phyloP scores from a whole-genome alignment of 495 filamentous ascomycete genomes.

The Thermochaetoides thermophila region DNA sequence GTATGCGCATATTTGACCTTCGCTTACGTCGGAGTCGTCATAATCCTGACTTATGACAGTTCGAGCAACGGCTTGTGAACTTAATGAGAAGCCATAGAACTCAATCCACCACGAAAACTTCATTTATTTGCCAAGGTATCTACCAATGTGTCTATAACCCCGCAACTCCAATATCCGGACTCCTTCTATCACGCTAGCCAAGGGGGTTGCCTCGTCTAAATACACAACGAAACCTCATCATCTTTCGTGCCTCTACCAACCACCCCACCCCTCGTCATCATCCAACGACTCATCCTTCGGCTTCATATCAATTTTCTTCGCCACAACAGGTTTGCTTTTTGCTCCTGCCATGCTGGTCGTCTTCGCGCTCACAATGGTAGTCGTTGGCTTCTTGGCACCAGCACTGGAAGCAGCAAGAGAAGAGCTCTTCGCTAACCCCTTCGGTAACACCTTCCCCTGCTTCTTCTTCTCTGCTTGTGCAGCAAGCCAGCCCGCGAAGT shows the following conservation, averaged over 20 bases:
- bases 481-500: constrained; percentile 86
- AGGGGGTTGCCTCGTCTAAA: too few species aligned
- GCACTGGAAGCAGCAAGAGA: constrained; percentile 16
- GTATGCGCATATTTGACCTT: too few species aligned
- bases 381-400: constrained; percentile 11
- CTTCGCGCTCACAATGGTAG: constrained; percentile 6
- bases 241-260: constrained; percentile 47
- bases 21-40: too few species aligned
- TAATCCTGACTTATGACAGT: too few species aligned
- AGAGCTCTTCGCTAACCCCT: constrained; percentile 52
- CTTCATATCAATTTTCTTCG: constrained; percentile 37
- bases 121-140: too few species aligned
- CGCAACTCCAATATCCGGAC: too few species aligned
- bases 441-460: constrained; percentile 49
- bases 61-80: too few species aligned
- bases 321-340: constrained; percentile 19
- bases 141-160: too few species aligned
- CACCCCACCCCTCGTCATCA: constrained; percentile 52
- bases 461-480: constrained; percentile 65
- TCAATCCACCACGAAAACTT: too few species aligned
- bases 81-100: too few species aligned
- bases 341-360: not conserved
- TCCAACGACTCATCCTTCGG: constrained; percentile 41
- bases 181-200: too few species aligned
- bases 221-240: not conserved